These are phyloP conservation scores for Suillus fuscotomentosus DNA, from an alignment of 768 basidiomycete genomes.

Conservation along the genomic window DNA sequence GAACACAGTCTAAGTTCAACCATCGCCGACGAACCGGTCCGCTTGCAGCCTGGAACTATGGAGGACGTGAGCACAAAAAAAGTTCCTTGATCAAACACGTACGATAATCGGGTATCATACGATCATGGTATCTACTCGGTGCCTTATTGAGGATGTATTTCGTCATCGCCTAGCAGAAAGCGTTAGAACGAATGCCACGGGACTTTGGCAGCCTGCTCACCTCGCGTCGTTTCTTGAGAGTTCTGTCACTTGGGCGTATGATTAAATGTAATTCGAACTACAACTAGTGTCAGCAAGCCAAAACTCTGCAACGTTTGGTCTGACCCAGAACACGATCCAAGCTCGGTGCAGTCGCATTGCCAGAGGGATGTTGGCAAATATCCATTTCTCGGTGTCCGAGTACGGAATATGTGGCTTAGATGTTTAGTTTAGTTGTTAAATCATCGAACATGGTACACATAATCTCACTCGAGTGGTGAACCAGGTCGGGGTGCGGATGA, in stretches of 20 bases:
- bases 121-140: constrained; percentile 45
- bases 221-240: constrained; percentile 13
- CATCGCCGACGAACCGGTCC: constrained; percentile 27
- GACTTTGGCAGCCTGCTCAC: constrained; percentile 1
- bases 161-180: constrained; percentile 34
- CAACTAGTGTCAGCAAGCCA: neutral
- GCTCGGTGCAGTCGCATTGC: constrained; percentile 51
- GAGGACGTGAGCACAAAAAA: neutral
- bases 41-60: constrained; percentile 60
- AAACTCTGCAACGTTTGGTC: constrained; percentile 11
- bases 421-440: constrained; percentile 24
- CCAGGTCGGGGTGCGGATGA: constrained; percentile 62
- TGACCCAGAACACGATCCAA: constrained; percentile 47
- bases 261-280: constrained; percentile 21
- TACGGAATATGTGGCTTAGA: constrained; percentile 38
- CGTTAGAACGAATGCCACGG: neutral
- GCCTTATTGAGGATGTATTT: constrained; percentile 47
- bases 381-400: constrained; percentile 43
- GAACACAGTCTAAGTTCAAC: neutral
- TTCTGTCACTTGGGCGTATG: constrained; percentile 9
- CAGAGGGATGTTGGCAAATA: constrained; percentile 53
- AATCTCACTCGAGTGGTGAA: constrained; percentile 48
- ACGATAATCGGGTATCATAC: constrained; percentile 55
- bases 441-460: neutral
- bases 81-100: constrained; percentile 17